phyloP scores from a whole-genome alignment of 2,329 filamentous ascomycete genomes.

The Lasiodiplodia hormozganensis region DNA sequence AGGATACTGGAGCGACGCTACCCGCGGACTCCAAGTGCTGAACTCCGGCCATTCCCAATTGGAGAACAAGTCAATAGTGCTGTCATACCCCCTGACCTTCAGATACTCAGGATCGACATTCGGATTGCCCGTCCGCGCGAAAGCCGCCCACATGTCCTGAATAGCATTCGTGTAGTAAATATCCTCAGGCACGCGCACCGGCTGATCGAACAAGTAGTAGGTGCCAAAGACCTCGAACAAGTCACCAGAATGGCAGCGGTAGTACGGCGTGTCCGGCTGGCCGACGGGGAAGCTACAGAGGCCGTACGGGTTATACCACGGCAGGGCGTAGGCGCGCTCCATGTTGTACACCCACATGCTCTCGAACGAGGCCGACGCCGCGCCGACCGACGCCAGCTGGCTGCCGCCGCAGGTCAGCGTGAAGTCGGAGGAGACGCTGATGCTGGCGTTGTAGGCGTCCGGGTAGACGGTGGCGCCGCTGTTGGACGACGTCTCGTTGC shows the following conservation, averaged over 20 bases:
- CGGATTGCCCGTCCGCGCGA: constrained; percentile 7
- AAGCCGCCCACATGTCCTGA: constrained; percentile 14
- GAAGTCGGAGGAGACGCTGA: not conserved
- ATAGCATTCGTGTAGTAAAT: constrained; percentile 15
- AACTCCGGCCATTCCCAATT: constrained; percentile 9
- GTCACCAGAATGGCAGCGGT: constrained; percentile 15
- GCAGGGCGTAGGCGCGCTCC: constrained; percentile 3
- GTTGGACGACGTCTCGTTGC: not conserved
- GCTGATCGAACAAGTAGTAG: constrained; percentile 11
- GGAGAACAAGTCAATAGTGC: not conserved
- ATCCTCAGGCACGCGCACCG: constrained; percentile 1
- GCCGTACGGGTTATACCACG: constrained; percentile 15
- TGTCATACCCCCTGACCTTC: constrained; percentile 1
- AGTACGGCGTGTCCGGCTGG: constrained; percentile 6
- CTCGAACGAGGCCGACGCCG: not conserved
- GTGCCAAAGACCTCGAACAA: constrained; percentile 13
- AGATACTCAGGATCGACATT: constrained; percentile 2
- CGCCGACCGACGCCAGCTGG: constrained; percentile 2
- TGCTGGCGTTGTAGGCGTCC: constrained; percentile 6
- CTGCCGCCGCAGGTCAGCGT: constrained; percentile 3
- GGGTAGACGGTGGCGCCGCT: not conserved
- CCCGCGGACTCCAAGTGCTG: not conserved
- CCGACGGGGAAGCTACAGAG: constrained; percentile 8
- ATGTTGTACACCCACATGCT: constrained; percentile 9
- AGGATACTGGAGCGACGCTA: constrained; percentile 7